Evolutionary conservation across 2,329 filamentous ascomycete genomes (phyloP), one percentile per base, ranked within the genome.

Genomic region (Fusarium sp.): DNA sequence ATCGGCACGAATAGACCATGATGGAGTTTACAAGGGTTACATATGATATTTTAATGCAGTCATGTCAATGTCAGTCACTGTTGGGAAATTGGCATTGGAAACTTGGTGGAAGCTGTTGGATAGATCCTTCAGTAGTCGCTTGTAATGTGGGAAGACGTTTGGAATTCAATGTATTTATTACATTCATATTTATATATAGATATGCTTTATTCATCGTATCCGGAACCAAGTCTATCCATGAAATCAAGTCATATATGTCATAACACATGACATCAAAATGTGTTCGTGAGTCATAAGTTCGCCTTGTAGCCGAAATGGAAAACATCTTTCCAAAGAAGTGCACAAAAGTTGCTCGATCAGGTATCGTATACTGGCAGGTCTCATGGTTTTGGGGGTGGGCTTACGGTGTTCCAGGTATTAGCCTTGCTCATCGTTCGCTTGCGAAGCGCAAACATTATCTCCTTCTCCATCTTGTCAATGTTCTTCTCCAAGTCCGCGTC

Each of bases 361-460:
- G n/a, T 32, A 14, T 29, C n/a, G 12, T 25, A 7, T 20, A n/a
- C 16, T 24, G 40, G n/a, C 46, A 53, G 18, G 24, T 30, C 29
- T 56, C 46, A 75, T 18, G 70, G 60, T 42, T 69, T 73, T n/a
- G 76, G 70, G 25, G 77, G 78, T 45, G 76, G 69, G 42, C 74
- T 80, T 40, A 78, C 63, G 16, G 83, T 81, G 51, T 83, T 85
- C 83, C 85, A 89, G 10, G 86, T 88, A 54, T 83, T 80, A 25
- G 83, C 82, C 77, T 86, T 88, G 67, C 82, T 86, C 83, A 88
- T 83, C 4, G 87, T 88, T 75, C 84, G 82, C 79, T 86, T 84
- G 25, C 87, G 81, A 80, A 89, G 82, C 54, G 84, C 81, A 55
- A 82, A 82, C 81, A 89, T 85, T 70, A 89, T 88, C 47, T 87